Evolutionary conservation across 2,329 filamentous ascomycete species (phyloP).

Genomic region (Phialophora expanda): DNA sequence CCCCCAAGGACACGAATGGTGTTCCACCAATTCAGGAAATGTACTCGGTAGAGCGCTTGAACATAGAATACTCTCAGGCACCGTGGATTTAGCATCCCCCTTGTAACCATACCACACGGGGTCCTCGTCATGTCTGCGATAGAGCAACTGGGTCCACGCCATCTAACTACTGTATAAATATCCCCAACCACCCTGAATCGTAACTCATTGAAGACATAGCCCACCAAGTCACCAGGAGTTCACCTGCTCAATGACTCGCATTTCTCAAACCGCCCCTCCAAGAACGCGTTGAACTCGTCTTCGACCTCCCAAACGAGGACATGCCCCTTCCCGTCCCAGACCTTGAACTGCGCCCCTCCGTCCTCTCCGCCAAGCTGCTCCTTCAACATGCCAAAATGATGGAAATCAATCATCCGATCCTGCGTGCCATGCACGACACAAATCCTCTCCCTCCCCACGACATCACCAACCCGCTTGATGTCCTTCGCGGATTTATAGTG

Average conservation of each 20-base stretch:
- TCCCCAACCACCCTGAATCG: background rate
- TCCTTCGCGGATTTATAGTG: conserved; percentile 75
- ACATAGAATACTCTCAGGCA: background rate
- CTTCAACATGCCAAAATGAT: conserved; percentile 72
- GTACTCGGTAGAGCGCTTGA: background rate
- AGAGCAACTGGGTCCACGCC: background rate
- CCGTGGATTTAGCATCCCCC: background rate
- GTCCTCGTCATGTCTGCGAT: background rate
- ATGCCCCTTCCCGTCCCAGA: conserved; percentile 75
- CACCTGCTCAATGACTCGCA: conserved; percentile 1
- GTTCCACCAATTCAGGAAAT: background rate
- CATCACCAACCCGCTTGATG: conserved; percentile 68
- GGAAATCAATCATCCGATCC: conserved; percentile 78
- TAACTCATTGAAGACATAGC: background rate
- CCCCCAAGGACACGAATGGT: too few relatives aligned
- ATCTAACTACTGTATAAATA: background rate
- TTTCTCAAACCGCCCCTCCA: conserved; percentile 57
- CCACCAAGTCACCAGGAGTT: background rate
- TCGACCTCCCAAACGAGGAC: conserved; percentile 74
- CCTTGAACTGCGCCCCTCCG: conserved; percentile 54
- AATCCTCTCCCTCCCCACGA: conserved; percentile 74
- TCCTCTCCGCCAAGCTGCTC: conserved; percentile 65
- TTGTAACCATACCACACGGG: background rate
- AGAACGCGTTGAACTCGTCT: conserved; percentile 68
- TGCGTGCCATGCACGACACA: conserved; percentile 75